Conservation (phyloP, 2,329 filamentous ascomycete species). For the Nothophoma quercina region DNA sequence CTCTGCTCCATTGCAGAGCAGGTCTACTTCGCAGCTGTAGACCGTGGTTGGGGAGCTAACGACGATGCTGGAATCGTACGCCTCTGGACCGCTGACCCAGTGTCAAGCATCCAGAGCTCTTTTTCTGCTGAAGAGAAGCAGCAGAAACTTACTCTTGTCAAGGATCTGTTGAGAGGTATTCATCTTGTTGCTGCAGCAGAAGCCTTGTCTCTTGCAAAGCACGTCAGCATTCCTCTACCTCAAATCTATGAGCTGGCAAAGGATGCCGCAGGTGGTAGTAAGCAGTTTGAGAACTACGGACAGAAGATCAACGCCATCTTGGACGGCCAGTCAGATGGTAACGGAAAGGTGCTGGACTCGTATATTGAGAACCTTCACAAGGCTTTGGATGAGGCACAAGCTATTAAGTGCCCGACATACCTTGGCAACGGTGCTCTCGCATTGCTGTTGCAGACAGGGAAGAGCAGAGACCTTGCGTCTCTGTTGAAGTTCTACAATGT, state of each 20-base stretch:
- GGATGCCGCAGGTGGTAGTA: slow-evolving; percentile 49
- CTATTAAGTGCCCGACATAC: slow-evolving; percentile 45
- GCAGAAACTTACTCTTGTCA: slow-evolving; percentile 46
- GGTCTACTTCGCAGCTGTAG: slow-evolving; percentile 66
- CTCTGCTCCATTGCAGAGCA: slow-evolving; percentile 71
- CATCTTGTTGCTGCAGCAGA: slow-evolving; percentile 49
- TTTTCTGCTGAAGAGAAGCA: slow-evolving; percentile 37
- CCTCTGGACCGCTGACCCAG: slow-evolving; percentile 56
- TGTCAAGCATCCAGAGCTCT: slow-evolving; percentile 40
- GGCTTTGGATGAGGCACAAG: slow-evolving; percentile 44
- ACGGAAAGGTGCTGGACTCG: slow-evolving; percentile 24
- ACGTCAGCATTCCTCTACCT: slow-evolving; percentile 46
- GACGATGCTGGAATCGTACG: slow-evolving; percentile 66
- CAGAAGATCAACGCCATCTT: slow-evolving; percentile 43
- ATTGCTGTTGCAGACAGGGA: slow-evolving; percentile 38
- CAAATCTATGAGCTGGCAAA: slow-evolving; percentile 48
- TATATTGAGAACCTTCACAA: slow-evolving; percentile 36
- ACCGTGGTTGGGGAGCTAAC: slow-evolving; percentile 63
- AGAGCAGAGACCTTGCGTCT: slow-evolving; percentile 26
- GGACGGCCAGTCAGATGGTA: slow-evolving; percentile 35
- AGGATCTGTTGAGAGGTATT: slow-evolving; percentile 44
- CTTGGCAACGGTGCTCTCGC: slow-evolving; percentile 45
- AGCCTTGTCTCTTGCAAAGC: slow-evolving; percentile 47
- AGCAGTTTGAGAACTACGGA: slow-evolving; percentile 44
- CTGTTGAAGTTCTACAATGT: slow-evolving; percentile 37